A percentile compares a stretch with the other conserved stretches of the same genome.
Evolutionary conservation across 2,329 filamentous ascomycete species (phyloP).

Genomic region (Ophiostoma fasciatum): DNA sequence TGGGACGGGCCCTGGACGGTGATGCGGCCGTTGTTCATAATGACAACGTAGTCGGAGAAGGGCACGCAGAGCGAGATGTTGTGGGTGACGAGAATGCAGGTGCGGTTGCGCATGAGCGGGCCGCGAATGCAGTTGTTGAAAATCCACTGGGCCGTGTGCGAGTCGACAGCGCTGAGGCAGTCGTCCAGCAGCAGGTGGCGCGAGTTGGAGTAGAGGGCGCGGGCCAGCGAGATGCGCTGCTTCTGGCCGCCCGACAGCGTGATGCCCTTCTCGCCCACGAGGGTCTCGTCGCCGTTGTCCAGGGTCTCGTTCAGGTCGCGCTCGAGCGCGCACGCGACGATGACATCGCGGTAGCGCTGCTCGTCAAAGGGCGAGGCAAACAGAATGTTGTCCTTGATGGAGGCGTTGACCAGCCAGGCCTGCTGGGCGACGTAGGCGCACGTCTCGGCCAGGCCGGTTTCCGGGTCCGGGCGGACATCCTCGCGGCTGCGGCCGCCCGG

Average conservation of each 20-base stretch:
- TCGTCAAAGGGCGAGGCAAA: slow-evolving; percentile 74
- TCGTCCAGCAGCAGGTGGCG: slow-evolving; percentile 86
- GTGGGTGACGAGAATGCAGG: slow-evolving; percentile 91
- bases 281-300: slow-evolving; percentile 79
- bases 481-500: slow-evolving; percentile 77
- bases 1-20: slow-evolving; percentile 59
- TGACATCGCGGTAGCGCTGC: slow-evolving; percentile 71
- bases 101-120: slow-evolving; percentile 73
- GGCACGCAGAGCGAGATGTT: slow-evolving; percentile 83
- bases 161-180: slow-evolving; percentile 90
- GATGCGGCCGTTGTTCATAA: slow-evolving; percentile 77
- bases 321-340: slow-evolving; percentile 81
- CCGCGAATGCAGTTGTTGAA: slow-evolving; percentile 87
- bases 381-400: slow-evolving; percentile 88
- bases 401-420: slow-evolving; percentile 92
- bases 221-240: slow-evolving; percentile 90
- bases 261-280: slow-evolving; percentile 95
- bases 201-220: slow-evolving; percentile 91
- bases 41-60: slow-evolving; percentile 63
- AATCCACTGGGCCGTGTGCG: slow-evolving; percentile 96
- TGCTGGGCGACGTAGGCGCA: slow-evolving; percentile 95
- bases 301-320: slow-evolving; percentile 75
- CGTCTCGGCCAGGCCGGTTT: slow-evolving; percentile 77
- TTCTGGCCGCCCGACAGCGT: slow-evolving; percentile 95
- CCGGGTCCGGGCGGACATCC: slow-evolving; percentile 65